Percentiles rank a stretch among this genome's conserved stretches.
phyloP scores from a whole-genome alignment of 441 rosid species.

The Metrosideros polymorpha region DNA sequence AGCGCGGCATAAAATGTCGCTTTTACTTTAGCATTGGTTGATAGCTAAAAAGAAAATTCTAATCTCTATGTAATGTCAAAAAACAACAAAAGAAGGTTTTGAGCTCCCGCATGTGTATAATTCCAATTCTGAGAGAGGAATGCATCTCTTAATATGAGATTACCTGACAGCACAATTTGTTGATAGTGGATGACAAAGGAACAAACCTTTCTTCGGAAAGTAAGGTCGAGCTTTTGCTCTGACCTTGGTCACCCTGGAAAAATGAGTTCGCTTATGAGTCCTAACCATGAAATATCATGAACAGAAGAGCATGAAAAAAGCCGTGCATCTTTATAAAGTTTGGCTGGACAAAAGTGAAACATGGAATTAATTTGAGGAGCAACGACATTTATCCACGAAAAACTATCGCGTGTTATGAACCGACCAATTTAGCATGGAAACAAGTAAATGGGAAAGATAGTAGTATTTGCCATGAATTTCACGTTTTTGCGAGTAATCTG shows the following conservation, averaged over 20 bases:
- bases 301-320: no score
- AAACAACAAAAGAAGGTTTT: no score
- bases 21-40: background rate
- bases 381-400: background rate
- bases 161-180: background rate
- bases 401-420: background rate
- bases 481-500: background rate
- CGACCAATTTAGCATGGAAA: background rate
- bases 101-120: no score
- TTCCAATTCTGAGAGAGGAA: background rate
- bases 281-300: background rate
- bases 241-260: background rate
- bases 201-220: no score
- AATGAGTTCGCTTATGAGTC: background rate
- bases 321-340: background rate
- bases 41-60: no score
- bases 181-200: background rate
- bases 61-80: no score
- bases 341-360: background rate
- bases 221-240: background rate
- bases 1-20: background rate
- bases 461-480: background rate
- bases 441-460: background rate
- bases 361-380: background rate
- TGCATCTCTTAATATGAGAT: background rate